phyloP scores from a whole-genome alignment of 1,284 basidiomycete genomes.

The Trametes sp. region DNA sequence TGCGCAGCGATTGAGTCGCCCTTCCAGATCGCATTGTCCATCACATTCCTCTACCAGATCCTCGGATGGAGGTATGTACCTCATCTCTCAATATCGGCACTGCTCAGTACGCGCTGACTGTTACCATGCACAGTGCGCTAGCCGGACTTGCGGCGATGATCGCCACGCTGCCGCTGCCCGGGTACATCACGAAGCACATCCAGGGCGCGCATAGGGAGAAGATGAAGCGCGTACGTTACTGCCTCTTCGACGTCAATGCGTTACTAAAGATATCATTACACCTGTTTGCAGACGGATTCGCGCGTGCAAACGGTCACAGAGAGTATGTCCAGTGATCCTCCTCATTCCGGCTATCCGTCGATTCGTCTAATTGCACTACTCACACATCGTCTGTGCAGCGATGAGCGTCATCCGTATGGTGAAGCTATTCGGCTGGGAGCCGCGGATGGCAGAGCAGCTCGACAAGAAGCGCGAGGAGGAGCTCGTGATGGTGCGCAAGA shows the following conservation, averaged over 20 bases:
- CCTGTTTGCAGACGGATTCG: constrained; percentile 50
- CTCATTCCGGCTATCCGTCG: neutral
- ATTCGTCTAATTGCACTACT: neutral
- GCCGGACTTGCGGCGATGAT: constrained; percentile 63
- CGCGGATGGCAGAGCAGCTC: constrained; percentile 52
- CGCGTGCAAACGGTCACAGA: constrained; percentile 60
- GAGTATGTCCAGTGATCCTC: constrained; percentile 38
- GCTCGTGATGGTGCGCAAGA: constrained; percentile 53
- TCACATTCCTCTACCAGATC: constrained; percentile 53
- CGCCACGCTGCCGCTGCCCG: constrained; percentile 59
- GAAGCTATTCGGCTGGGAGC: constrained; percentile 52
- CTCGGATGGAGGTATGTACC: constrained; percentile 53
- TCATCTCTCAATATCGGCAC: no score
- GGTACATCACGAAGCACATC: constrained; percentile 41
- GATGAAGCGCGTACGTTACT: constrained; percentile 41
- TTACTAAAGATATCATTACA: neutral
- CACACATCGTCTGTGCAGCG: neutral
- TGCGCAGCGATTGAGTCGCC: constrained; percentile 19
- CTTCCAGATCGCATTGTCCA: constrained; percentile 45
- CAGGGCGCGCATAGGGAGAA: constrained; percentile 42
- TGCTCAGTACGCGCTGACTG: neutral
- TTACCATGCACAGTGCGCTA: constrained; percentile 44
- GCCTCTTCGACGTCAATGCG: no score
- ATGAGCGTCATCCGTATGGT: constrained; percentile 50
- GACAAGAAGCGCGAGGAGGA: constrained; percentile 62